Evolutionary conservation across 2,329 filamentous ascomycete species (phyloP).

Genomic region (Fusarium sp.): DNA sequence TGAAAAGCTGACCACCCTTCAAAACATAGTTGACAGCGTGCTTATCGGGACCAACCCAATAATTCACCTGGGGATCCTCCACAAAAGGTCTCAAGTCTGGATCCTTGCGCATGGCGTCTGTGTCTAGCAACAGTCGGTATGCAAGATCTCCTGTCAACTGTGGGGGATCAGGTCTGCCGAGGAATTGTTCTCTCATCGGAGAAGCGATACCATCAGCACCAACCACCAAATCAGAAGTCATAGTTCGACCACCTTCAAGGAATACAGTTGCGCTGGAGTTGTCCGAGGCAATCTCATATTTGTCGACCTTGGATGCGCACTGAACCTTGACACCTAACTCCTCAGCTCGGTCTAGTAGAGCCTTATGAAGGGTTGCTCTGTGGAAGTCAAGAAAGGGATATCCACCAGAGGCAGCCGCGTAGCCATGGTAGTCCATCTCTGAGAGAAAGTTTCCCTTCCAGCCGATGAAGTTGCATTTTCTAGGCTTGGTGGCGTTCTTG

Average conservation of each 20-base stretch:
- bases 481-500: slow-evolving; percentile 39
- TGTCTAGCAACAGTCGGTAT: slow-evolving; percentile 65
- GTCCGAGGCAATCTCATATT: slow-evolving; percentile 1
- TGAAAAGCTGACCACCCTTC: slow-evolving; percentile 45
- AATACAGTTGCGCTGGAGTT: slow-evolving; percentile 1
- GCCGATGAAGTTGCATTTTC: slow-evolving; percentile 46
- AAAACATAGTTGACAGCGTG: slow-evolving; percentile 65
- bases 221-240: not conserved
- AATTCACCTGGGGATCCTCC: slow-evolving; percentile 62
- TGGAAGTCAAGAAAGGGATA: too few species aligned
- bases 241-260: too few species aligned
- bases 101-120: slow-evolving; percentile 60
- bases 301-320: slow-evolving; percentile 4
- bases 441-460: slow-evolving; percentile 46
- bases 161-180: slow-evolving; percentile 4
- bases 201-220: slow-evolving; percentile 10
- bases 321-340: not conserved
- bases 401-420: slow-evolving; percentile 27
- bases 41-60: slow-evolving; percentile 65
- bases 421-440: slow-evolving; percentile 43
- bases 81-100: slow-evolving; percentile 60
- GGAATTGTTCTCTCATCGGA: slow-evolving; percentile 10
- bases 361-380: not conserved
- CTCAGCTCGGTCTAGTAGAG: not conserved
- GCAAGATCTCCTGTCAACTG: slow-evolving; percentile 65